Percentiles rank a stretch among this genome's conserved stretches.
Evolutionary conservation across 2,329 filamentous ascomycete genomes (phyloP).

Genomic region (Cordyceps farinosa): DNA sequence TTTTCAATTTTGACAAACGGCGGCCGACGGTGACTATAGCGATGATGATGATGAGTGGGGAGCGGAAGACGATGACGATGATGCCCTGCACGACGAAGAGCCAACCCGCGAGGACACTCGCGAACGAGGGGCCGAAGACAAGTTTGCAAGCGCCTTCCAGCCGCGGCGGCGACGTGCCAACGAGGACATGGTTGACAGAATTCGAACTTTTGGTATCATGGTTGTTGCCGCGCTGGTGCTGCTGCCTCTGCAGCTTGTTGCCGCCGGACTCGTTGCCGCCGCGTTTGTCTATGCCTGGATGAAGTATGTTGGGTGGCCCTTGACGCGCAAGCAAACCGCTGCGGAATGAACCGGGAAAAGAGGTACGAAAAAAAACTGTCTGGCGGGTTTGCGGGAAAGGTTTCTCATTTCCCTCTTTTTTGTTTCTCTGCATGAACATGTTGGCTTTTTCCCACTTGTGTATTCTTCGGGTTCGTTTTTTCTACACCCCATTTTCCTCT

Average conservation of each 20-base stretch:
- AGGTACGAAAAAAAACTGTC: neutral
- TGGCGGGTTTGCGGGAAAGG: neutral
- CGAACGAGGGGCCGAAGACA: neutral
- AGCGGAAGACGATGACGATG: slow-evolving; percentile 27
- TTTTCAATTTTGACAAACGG: slow-evolving; percentile 50
- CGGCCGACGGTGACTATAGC: slow-evolving; percentile 32
- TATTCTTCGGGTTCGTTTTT: neutral
- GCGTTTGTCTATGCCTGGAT: slow-evolving; percentile 42
- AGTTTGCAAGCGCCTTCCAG: neutral
- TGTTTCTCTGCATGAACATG: neutral
- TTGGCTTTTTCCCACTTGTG: neutral
- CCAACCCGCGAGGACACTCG: neutral
- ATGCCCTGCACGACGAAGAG: slow-evolving; percentile 33
- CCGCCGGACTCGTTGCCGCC: slow-evolving; percentile 32
- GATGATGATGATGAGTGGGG: slow-evolving; percentile 26
- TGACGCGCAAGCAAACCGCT: neutral
- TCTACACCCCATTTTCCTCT: neutral
- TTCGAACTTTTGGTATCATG: slow-evolving; percentile 42
- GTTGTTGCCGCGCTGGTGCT: slow-evolving; percentile 44
- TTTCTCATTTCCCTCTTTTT: neutral
- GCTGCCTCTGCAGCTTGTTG: slow-evolving; percentile 42
- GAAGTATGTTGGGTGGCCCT: slow-evolving; percentile 19
- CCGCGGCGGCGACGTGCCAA: slow-evolving; percentile 30
- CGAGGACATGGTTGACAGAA: slow-evolving; percentile 37
- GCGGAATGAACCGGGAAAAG: neutral